Evolutionary conservation across 768 basidiomycete species (phyloP).

Genomic region (Collybia sp.): DNA sequence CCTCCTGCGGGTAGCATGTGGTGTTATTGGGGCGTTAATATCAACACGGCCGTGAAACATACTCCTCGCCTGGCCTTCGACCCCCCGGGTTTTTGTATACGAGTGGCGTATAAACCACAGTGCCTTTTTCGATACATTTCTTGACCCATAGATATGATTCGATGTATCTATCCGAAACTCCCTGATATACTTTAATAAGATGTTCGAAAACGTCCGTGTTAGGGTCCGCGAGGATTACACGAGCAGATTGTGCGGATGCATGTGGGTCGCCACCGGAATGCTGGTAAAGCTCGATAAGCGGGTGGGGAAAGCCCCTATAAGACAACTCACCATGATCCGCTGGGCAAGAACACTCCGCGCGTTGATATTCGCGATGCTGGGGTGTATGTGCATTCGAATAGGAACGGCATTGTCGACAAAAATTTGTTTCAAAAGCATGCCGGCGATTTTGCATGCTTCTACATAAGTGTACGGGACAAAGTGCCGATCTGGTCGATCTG

Average conservation of each 20-base stretch:
- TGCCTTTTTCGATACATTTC: conserved; percentile 70
- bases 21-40: not conserved
- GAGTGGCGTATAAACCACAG: conserved; percentile 64
- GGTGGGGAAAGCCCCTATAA: not conserved
- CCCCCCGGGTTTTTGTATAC: conserved; percentile 86
- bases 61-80: conserved; percentile 79
- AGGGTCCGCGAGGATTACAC: conserved; percentile 76
- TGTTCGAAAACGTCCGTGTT: conserved; percentile 73
- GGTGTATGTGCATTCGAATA: conserved; percentile 76
- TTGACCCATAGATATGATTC: conserved; percentile 84
- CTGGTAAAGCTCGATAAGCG: conserved; percentile 27
- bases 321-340: conserved; percentile 57
- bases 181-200: conserved; percentile 69
- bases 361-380: conserved; percentile 76
- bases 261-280: conserved; percentile 79
- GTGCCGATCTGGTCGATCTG: conserved; percentile 67
- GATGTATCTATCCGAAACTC: conserved; percentile 66
- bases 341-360: conserved; percentile 61
- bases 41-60: conserved; percentile 17
- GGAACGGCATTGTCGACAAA: conserved; percentile 63
- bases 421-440: conserved; percentile 70
- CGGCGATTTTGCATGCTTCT: conserved; percentile 79
- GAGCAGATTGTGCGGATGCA: conserved; percentile 64
- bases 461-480: conserved; percentile 82
- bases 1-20: conserved; percentile 41